Percentiles rank a stretch among this genome's conserved stretches.
Conservation (phyloP, 495 filamentous ascomycete species). For the Mycothermus thermophilus region DNA sequence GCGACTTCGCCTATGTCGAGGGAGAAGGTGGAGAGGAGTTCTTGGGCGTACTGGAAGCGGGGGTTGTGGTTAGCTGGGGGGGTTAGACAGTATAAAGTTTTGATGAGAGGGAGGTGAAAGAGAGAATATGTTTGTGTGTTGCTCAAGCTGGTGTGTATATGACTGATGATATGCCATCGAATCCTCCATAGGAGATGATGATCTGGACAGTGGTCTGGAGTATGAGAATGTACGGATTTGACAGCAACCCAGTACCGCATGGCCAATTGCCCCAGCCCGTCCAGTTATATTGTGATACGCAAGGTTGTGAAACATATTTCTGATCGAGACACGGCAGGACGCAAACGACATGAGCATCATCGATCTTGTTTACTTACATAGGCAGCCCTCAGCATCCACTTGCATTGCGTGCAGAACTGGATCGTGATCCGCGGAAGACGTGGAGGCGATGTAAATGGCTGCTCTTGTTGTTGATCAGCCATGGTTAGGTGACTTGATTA, state of each 20-base stretch:
- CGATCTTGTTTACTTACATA: constrained; percentile 54
- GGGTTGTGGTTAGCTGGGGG: neutral
- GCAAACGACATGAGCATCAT: neutral
- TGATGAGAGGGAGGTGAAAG: neutral
- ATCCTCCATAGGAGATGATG: too few relatives aligned
- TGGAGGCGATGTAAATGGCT: constrained; percentile 14
- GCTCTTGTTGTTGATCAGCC: constrained; percentile 18
- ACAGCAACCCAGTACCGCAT: too few relatives aligned
- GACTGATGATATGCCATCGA: too few relatives aligned
- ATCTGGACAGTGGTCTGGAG: too few relatives aligned
- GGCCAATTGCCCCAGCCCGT: too few relatives aligned
- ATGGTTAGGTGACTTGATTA: too few relatives aligned
- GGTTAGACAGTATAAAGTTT: neutral
- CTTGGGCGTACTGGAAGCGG: constrained; percentile 60
- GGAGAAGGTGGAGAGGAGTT: constrained; percentile 91
- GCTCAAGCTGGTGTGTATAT: too few relatives aligned
- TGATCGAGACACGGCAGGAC: neutral
- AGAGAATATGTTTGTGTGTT: too few relatives aligned
- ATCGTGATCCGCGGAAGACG: constrained; percentile 48
- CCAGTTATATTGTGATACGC: too few relatives aligned
- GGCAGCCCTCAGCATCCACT: constrained; percentile 81
- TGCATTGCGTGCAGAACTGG: constrained; percentile 71
- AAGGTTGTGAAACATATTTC: neutral
- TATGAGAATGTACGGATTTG: too few relatives aligned
- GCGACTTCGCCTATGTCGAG: constrained; percentile 78